These are phyloP conservation scores for Tolypocladium tropicale DNA, from an alignment of 2,329 filamentous ascomycete species.

Conservation along the genomic window DNA sequence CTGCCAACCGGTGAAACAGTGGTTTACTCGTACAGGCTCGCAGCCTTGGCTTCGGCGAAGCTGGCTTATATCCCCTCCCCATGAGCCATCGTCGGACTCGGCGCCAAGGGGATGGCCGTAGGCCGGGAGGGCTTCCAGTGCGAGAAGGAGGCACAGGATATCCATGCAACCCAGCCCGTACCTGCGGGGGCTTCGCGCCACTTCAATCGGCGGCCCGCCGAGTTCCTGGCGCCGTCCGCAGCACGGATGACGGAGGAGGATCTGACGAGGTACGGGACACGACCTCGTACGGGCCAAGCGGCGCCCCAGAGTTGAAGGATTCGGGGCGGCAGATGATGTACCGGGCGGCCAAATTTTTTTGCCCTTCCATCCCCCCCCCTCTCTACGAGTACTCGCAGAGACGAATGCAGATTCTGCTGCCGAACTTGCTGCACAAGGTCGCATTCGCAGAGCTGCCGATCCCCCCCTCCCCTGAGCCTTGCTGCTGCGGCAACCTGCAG, in stretches of 20 bases:
- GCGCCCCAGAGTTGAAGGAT: too few species aligned
- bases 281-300: too few species aligned
- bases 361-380: background rate
- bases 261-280: too few species aligned
- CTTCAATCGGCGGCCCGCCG: background rate
- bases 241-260: background rate
- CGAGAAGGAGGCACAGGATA: background rate
- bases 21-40: too few species aligned
- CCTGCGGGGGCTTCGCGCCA: background rate
- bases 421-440: background rate
- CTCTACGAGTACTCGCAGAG: background rate
- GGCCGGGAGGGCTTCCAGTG: background rate
- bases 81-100: too few species aligned
- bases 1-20: too few species aligned
- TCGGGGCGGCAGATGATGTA: background rate
- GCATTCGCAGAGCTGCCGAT: background rate
- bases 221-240: background rate
- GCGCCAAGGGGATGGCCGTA: too few species aligned
- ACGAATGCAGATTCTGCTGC: background rate
- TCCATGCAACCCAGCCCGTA: background rate
- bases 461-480: background rate
- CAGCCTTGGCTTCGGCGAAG: too few species aligned
- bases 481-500: background rate
- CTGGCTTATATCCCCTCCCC: too few species aligned
- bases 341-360: background rate